Evolutionary conservation across 1,284 basidiomycete genomes (phyloP), one percentile per base, ranked within the genome.

Genomic region (Rhodotorula sp.): DNA sequence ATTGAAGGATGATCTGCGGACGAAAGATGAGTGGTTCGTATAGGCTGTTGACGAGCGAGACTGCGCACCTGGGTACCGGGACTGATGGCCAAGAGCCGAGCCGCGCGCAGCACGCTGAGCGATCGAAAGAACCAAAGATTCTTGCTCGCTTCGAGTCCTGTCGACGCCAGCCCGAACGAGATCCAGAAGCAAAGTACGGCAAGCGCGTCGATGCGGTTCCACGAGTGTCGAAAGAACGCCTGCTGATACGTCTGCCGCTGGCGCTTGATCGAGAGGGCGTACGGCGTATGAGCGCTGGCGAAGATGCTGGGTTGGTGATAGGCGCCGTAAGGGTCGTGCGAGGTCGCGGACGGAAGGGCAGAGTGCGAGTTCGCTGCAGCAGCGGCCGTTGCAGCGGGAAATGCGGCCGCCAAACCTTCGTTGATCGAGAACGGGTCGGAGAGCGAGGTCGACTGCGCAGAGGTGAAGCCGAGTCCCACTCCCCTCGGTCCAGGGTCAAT

Each of bases 201-300:
- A 47, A 97, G 81, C 72, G 90, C 87, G 79, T 99, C 94, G 67
- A 96, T 89, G 44, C 94, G 86, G 75, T 89, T 91, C 94, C 94
- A 98, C 64, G 90, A 92, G 77, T 98, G 93, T 6, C 95, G 86
- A 7, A 98, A 83, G 78, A 93, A 99, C 0, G 95, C 77, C 76
- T 79, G 63, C 72, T 74, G 50, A 78, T 77, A 62, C 77, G 78
- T 62, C 66, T 77, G 55, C 2, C 76, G 79, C 71, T 81, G 83
- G 51, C 79, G 80, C 61, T 76, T 75, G 10, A 86, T 77, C 0
- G 84, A 83, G 26, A 80, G 78, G 13, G 83, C 81, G 74, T 85
- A 86, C 0, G 85, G 85, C 26, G 71, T 64, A 13, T 44, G 40
- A 44, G 40, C 40, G 40, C 40, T 44, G 40, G 40, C 40, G 40